These are phyloP conservation scores for Solanum hybrid DNA, from an alignment of 305 asterid genomes.

Conservation along the genomic window DNA sequence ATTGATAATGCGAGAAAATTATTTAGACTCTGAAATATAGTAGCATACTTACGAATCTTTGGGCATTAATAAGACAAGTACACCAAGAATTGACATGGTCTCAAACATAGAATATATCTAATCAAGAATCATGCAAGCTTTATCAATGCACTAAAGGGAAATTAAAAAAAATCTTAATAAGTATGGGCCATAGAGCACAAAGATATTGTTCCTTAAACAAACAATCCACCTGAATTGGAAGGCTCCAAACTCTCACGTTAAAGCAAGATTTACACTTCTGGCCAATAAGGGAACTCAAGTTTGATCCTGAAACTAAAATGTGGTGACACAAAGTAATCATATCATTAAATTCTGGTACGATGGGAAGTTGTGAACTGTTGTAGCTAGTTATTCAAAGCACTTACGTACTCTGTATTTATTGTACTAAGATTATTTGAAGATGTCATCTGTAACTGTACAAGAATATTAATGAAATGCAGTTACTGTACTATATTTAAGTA, in stretches of 20 bases:
- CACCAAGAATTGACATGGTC: not conserved
- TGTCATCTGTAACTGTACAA: not conserved
- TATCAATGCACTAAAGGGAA: not conserved
- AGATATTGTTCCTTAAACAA: slow-evolving; percentile 53
- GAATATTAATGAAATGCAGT: not conserved
- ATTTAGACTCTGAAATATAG: not conserved
- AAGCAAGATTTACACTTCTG: slow-evolving; percentile 65
- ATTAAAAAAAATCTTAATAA: not conserved
- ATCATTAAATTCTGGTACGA: slow-evolving; percentile 24
- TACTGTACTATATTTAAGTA: not conserved
- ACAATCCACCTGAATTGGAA: slow-evolving; percentile 80
- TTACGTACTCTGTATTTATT: not conserved
- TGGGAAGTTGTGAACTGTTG: slow-evolving; percentile 20
- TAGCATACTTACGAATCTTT: not conserved
- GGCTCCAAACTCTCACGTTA: slow-evolving; percentile 61
- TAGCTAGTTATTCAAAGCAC: not conserved
- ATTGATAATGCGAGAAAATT: not conserved
- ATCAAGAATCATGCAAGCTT: not conserved
- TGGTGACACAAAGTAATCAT: slow-evolving; percentile 73
- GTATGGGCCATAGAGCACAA: slow-evolving; percentile 59
- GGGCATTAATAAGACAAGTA: not conserved
- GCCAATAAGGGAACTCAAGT: slow-evolving; percentile 84
- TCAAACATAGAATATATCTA: not conserved
- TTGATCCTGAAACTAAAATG: slow-evolving; percentile 62
- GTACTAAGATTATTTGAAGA: not conserved